phyloP scores from a whole-genome alignment of 2,329 filamentous ascomycete species.

The Leptographium radiaticola region DNA sequence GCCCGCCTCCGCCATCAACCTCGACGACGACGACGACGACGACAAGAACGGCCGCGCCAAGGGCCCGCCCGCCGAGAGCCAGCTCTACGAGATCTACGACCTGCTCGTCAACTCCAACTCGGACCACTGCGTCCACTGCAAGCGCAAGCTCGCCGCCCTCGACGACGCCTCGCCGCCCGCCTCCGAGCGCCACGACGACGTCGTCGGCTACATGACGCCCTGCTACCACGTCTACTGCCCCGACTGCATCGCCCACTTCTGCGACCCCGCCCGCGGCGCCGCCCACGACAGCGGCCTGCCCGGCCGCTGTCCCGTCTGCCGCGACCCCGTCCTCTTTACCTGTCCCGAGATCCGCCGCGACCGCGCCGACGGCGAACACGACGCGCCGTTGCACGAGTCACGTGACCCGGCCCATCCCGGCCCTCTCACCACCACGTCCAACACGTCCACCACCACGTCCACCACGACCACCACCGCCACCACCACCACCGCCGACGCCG shows the following conservation, averaged over 20 bases:
- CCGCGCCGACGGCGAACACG: constrained; percentile 43
- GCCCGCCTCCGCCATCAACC: constrained; percentile 75
- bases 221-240: constrained; percentile 81
- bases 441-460: too few relatives aligned
- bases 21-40: constrained; percentile 65
- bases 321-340: constrained; percentile 45
- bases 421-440: too few relatives aligned
- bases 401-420: too few relatives aligned
- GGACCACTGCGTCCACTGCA: constrained; percentile 61
- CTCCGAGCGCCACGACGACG: constrained; percentile 47
- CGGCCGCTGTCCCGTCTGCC: constrained; percentile 57
- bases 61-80: constrained; percentile 48
- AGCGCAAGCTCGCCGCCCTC: constrained; percentile 45
- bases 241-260: constrained; percentile 52
- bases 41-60: constrained; percentile 26
- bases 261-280: constrained; percentile 32
- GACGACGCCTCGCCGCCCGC: constrained; percentile 27
- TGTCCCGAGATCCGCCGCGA: constrained; percentile 57
- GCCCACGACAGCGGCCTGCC: constrained; percentile 27
- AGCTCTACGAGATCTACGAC: constrained; percentile 75
- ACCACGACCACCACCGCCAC: neutral
- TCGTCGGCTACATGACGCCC: constrained; percentile 67
- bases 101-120: constrained; percentile 72
- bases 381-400: constrained; percentile 32
- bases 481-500: constrained; percentile 16